Evolutionary conservation across 2,329 filamentous ascomycete species (phyloP).

Genomic region (Cercospora beticola): DNA sequence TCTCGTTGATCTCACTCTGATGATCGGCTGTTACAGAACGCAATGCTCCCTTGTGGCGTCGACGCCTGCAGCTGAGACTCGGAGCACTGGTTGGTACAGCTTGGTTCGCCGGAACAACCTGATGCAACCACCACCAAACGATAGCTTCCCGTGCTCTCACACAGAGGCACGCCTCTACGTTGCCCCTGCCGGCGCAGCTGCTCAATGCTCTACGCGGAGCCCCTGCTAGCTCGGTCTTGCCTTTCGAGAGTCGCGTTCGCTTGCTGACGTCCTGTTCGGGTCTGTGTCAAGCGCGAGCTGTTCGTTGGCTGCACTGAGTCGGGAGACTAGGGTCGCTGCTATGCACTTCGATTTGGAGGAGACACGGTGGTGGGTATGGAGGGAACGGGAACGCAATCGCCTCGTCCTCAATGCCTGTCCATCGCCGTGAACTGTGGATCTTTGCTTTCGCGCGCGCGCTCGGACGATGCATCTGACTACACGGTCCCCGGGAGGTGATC

Average conservation of each 20-base stretch:
- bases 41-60: constrained; percentile 11
- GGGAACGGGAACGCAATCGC: constrained; percentile 9
- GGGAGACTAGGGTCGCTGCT: not conserved
- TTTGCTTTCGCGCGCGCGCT: not conserved
- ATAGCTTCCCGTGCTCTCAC: constrained; percentile 6
- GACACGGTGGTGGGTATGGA: constrained; percentile 14
- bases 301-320: constrained; percentile 9
- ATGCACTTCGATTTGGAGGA: constrained; percentile 10
- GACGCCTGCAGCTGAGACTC: constrained; percentile 9
- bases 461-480: not conserved
- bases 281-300: constrained; percentile 9
- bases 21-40: not conserved
- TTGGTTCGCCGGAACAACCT: constrained; percentile 8
- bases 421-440: constrained; percentile 7
- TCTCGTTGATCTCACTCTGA: constrained; percentile 1
- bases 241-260: not conserved
- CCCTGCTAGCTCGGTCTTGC: constrained; percentile 5
- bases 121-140: constrained; percentile 8
- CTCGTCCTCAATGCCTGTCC: constrained; percentile 10
- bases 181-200: constrained; percentile 12
- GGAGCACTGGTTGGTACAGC: constrained; percentile 13
- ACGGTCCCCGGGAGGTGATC: constrained; percentile 2
- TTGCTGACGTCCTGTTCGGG: constrained; percentile 8
- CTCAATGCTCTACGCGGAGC: constrained; percentile 14
- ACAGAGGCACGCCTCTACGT: constrained; percentile 14